phyloP scores from a whole-genome alignment of 805 yeast genomes.

The Ascoidea rubescens region DNA sequence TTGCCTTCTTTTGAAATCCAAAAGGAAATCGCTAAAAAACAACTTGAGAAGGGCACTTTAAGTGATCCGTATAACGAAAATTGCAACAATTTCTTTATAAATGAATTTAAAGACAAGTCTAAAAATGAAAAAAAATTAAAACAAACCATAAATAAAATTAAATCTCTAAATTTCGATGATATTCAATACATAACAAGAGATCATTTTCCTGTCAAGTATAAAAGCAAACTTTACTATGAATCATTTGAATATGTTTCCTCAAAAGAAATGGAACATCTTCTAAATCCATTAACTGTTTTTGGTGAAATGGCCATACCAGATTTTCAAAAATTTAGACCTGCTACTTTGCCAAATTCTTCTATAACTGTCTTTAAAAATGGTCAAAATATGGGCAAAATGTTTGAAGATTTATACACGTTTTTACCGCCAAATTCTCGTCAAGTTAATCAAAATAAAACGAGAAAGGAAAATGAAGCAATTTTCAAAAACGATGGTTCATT shows the following conservation, averaged over 20 bases:
- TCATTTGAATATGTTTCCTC: conserved; percentile 67
- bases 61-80: conserved; percentile 8
- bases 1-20: conserved; percentile 46
- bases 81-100: conserved; percentile 12
- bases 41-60: conserved; percentile 19
- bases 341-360: conserved; percentile 39
- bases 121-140: conserved; percentile 1
- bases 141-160: background rate
- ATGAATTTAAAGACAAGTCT: conserved; percentile 1
- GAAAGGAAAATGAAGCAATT: conserved; percentile 14
- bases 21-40: conserved; percentile 23
- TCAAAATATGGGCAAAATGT: conserved; percentile 43
- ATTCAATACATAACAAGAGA: conserved; percentile 51
- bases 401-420: conserved; percentile 57
- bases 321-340: conserved; percentile 29
- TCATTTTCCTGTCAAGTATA: conserved; percentile 77
- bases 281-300: conserved; percentile 57
- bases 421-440: conserved; percentile 54
- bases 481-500: conserved; percentile 65
- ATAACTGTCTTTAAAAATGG: conserved; percentile 75
- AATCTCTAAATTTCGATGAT: conserved; percentile 7
- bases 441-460: conserved; percentile 25
- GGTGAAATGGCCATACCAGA: conserved; percentile 56
- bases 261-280: conserved; percentile 56
- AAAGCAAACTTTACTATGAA: conserved; percentile 67